Evolutionary conservation across 2,329 filamentous ascomycete species (phyloP).

Genomic region (Fusarium chlamydosporum): DNA sequence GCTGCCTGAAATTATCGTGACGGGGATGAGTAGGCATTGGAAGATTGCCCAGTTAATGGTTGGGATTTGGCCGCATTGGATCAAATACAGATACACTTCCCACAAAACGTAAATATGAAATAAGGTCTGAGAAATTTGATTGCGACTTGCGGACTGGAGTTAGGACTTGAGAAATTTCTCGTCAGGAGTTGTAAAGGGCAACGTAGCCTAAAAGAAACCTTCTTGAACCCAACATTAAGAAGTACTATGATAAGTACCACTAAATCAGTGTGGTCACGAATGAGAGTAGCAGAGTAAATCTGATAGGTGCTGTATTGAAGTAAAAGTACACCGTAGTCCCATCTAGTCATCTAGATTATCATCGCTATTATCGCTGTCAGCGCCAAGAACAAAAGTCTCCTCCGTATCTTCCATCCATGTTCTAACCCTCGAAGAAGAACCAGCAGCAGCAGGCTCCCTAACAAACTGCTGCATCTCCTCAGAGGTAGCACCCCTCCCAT

Average conservation of each 20-base stretch:
- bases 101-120: background rate
- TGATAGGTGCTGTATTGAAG: background rate
- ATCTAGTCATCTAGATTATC: background rate
- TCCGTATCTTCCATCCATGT: background rate
- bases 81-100: background rate
- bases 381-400: background rate
- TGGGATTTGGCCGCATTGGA: background rate
- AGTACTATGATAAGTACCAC: background rate
- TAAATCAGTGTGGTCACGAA: background rate
- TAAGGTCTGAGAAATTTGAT: too few species aligned
- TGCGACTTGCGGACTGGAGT: background rate
- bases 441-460: background rate
- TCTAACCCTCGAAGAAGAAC: too few species aligned
- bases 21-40: background rate
- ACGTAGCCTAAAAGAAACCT: background rate
- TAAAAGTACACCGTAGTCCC: background rate
- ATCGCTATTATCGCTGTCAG: background rate
- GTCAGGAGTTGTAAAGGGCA: background rate
- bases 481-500: background rate
- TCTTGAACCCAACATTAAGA: background rate
- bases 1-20: background rate
- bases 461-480: slow-evolving; percentile 3
- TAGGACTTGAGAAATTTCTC: background rate
- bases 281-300: background rate
- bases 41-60: background rate